These are phyloP conservation scores for Phytophthora cryptogea DNA, from an alignment of 352 stramenopile species.

Conservation along the genomic window DNA sequence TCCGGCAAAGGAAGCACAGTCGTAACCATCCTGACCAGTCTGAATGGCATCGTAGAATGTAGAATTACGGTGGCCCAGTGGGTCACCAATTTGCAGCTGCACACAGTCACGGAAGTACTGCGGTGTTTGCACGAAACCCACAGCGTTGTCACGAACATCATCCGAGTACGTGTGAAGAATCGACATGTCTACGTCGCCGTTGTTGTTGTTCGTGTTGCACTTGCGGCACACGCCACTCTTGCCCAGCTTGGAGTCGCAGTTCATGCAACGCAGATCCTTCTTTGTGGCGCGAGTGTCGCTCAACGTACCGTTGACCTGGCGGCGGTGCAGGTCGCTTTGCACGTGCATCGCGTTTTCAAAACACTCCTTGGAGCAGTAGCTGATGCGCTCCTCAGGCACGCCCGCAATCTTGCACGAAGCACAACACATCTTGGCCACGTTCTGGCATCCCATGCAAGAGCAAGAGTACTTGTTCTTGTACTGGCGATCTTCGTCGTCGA, in stretches of 20 bases:
- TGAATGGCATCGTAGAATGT: slow-evolving; percentile 89
- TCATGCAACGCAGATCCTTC: slow-evolving; percentile 77
- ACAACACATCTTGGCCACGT: slow-evolving; percentile 86
- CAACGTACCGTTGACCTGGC: slow-evolving; percentile 81
- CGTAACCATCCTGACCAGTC: slow-evolving; percentile 84
- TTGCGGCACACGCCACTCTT: slow-evolving; percentile 79
- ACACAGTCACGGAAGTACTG: slow-evolving; percentile 88
- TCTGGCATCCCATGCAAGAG: slow-evolving; percentile 74
- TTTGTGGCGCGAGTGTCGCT: slow-evolving; percentile 74
- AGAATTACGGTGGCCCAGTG: slow-evolving; percentile 76
- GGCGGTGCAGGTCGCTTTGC: slow-evolving; percentile 74
- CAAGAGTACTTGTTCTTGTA: slow-evolving; percentile 83
- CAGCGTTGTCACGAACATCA: slow-evolving; percentile 77
- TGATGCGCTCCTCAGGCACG: slow-evolving; percentile 85
- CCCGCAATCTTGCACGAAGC: slow-evolving; percentile 85
- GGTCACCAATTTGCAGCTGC: slow-evolving; percentile 83
- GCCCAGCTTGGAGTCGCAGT: slow-evolving; percentile 72
- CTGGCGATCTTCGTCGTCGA: slow-evolving; percentile 82
- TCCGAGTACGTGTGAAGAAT: slow-evolving; percentile 83
- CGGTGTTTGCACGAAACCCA: slow-evolving; percentile 81
- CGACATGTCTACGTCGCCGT: slow-evolving; percentile 49
- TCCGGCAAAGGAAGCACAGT: slow-evolving; percentile 78
- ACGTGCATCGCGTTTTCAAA: slow-evolving; percentile 87
- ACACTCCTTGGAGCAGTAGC: slow-evolving; percentile 88
- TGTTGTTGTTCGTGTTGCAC: slow-evolving; percentile 70